These are phyloP conservation scores for Erythrobasidium yunnanense DNA, from an alignment of 768 basidiomycete species.

Conservation along the genomic window DNA sequence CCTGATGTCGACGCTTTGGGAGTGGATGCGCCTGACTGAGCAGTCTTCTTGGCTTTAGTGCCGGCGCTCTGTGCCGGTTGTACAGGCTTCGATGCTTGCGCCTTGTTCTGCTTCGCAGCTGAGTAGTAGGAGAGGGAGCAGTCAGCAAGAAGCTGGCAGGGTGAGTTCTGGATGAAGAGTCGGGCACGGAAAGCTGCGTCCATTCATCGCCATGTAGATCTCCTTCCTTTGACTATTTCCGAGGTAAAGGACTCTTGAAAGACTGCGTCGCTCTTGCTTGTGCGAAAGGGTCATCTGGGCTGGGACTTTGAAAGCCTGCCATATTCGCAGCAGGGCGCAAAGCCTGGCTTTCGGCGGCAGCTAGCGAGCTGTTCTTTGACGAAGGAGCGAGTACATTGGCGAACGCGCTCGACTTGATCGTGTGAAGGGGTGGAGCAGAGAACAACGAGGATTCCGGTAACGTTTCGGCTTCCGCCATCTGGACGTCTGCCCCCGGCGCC, in stretches of 20 bases:
- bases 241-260: background rate
- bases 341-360: background rate
- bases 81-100: background rate
- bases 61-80: background rate
- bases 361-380: background rate
- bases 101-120: background rate
- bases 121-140: background rate
- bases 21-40: background rate
- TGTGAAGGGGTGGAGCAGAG: background rate
- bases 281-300: background rate
- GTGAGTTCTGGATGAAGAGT: too few species aligned
- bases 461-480: background rate
- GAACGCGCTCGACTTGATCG: background rate
- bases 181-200: too few species aligned
- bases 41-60: background rate
- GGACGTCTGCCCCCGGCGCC: background rate
- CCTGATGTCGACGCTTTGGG: background rate
- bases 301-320: background rate
- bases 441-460: conserved; percentile 30
- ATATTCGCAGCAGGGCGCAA: background rate
- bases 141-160: background rate
- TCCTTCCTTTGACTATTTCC: background rate
- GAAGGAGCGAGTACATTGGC: background rate
- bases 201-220: background rate
- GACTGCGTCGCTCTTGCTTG: background rate